Evolutionary conservation across 1,284 basidiomycete species (phyloP), one percentile per base, ranked within the genome.

Genomic region (Cronartium ribicola): DNA sequence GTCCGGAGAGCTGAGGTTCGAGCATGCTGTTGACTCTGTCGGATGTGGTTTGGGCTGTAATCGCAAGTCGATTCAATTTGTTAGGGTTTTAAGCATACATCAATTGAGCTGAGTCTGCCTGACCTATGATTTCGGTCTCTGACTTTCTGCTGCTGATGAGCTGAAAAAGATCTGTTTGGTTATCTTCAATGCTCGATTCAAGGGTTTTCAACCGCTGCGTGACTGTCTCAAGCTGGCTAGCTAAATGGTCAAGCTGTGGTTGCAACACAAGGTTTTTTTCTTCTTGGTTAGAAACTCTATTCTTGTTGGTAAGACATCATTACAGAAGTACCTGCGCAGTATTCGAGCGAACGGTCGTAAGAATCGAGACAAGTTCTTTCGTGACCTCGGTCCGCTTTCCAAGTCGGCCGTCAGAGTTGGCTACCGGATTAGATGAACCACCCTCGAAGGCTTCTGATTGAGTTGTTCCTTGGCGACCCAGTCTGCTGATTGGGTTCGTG

Each of bases 321-420:
- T 29, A 29, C 29, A 4, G 51, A 55, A 20, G 29, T 55, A 55
- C 51, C 51, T n/a, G 29, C 29, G 51, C 51, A 55, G 51, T 55
- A 55, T 55, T n/a, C 51, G 51, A 20, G 51, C 51, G 51, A 55
- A 55, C 51, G 14, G 51, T 55, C 8, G 51, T 55, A 29, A 55
- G 51, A 4, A 55, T 55, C n/a, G 51, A 55, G 13, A 55, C 17
- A 10, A 55, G 51, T 8, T 55, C 40, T n/a, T 41, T 62, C n/a
- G 36, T 62, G n/a, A 62, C 36, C 39, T 20, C 29, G 17, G n/a
- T 62, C 4, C 39, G 40, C 29, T 5, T 62, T 39, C 36, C 40
- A 36, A 20, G 22, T 62, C 40, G 60, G 36, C 36, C n/a, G 6
- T 55, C 6, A 7, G 51, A 55, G n/a, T 29, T 55, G 29, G 6